A percentile compares a stretch with the other conserved stretches of the same genome.
Evolutionary conservation across 495 filamentous ascomycete species (phyloP).

Genomic region (Penicillium salamii): DNA sequence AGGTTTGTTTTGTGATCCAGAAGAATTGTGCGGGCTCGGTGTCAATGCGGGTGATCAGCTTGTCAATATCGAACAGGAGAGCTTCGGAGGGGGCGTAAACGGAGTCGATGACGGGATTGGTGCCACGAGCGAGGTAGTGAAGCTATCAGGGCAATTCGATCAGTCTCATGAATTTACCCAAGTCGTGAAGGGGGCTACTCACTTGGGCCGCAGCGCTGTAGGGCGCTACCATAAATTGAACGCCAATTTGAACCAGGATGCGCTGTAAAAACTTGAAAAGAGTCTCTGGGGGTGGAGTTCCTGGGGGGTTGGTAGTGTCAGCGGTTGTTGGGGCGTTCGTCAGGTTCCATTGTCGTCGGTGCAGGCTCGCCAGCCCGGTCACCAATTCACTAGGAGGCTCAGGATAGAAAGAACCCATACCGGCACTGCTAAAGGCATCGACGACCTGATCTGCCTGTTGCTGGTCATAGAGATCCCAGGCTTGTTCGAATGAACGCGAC

Average conservation of each 20-base stretch:
- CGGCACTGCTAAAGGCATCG: constrained; percentile 74
- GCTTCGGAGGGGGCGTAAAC: constrained; percentile 85
- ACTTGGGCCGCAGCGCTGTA: constrained; percentile 91
- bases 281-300: constrained; percentile 54
- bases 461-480: constrained; percentile 86
- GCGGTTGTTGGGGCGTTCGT: constrained; percentile 4
- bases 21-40: constrained; percentile 61
- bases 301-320: constrained; percentile 31
- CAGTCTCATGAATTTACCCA: constrained; percentile 2
- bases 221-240: constrained; percentile 84
- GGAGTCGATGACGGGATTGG: constrained; percentile 67
- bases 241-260: constrained; percentile 62
- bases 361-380: neutral
- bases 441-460: constrained; percentile 76
- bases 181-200: constrained; percentile 8
- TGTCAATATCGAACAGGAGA: constrained; percentile 81
- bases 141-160: constrained; percentile 51
- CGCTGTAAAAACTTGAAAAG: constrained; percentile 73
- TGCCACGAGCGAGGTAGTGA: constrained; percentile 71
- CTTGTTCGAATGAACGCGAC: constrained; percentile 51
- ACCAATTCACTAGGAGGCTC: neutral
- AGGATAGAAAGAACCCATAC: constrained; percentile 46
- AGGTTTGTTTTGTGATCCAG: constrained; percentile 68
- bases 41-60: constrained; percentile 76
- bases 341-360: neutral